These are phyloP conservation scores for Apiotrichum porosum DNA, from an alignment of 1,284 basidiomycete genomes.

Conservation along the genomic window DNA sequence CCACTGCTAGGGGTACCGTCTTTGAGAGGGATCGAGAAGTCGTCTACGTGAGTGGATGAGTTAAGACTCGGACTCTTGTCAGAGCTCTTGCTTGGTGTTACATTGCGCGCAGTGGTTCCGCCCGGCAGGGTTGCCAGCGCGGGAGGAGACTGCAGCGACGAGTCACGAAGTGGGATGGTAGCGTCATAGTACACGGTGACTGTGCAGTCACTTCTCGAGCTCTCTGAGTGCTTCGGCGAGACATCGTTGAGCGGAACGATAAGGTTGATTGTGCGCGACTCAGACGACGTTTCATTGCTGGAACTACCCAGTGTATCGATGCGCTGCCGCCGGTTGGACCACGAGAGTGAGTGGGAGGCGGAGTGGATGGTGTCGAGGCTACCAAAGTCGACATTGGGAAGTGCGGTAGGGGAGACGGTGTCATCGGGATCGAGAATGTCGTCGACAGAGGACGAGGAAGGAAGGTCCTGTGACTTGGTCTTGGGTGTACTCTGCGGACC, in stretches of 20 bases:
- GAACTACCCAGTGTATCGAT: no score
- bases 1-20: constrained; percentile 2
- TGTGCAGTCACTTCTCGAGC: no score
- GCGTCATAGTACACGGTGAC: no score
- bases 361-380: neutral
- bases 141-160: neutral
- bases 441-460: neutral
- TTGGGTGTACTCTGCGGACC: neutral
- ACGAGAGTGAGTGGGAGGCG: neutral
- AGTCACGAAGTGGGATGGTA: no score
- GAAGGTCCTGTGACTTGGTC: no score
- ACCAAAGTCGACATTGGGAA: neutral
- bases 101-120: neutral
- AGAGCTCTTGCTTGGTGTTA: neutral
- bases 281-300: no score
- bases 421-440: neutral
- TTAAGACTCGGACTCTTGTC: no score
- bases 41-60: constrained; percentile 8
- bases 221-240: no score
- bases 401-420: neutral
- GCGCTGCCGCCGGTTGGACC: no score
- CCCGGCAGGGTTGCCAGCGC: neutral
- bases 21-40: constrained; percentile 16
- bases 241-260: no score
- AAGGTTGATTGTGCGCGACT: no score